Evolutionary conservation across 148 eudicot genomes (phyloP).

Genomic region (Diospyros kaki): DNA sequence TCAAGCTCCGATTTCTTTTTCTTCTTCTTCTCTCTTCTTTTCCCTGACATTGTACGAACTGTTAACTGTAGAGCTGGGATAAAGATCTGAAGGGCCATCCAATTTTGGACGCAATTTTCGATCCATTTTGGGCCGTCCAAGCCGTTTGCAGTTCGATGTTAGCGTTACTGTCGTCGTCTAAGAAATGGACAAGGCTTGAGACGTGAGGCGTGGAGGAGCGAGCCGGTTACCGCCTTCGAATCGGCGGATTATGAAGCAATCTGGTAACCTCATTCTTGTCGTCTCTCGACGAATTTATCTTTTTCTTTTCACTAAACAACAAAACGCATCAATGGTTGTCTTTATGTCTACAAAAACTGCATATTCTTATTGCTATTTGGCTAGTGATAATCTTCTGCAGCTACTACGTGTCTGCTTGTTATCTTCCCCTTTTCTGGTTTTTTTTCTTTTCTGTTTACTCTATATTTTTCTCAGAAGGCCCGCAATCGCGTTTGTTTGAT

Average conservation of each 20-base stretch:
- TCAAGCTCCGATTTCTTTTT: constrained; percentile 4
- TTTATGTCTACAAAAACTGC: background rate
- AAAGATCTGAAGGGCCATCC: background rate
- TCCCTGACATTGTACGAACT: constrained; percentile 4
- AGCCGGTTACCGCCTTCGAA: constrained; percentile 13
- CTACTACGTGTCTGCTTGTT: background rate
- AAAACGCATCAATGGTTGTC: constrained; percentile 26
- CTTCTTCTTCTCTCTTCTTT: background rate
- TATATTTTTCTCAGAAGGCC: background rate
- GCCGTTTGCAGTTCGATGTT: background rate
- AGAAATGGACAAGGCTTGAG: constrained; percentile 19
- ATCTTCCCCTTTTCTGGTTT: background rate
- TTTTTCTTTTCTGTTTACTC: background rate
- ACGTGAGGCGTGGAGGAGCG: constrained; percentile 17
- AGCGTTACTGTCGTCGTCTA: background rate
- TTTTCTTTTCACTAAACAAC: constrained; percentile 18
- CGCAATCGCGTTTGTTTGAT: background rate
- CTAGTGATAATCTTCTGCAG: constrained; percentile 6
- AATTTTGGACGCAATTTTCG: constrained; percentile 2
- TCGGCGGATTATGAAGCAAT: constrained; percentile 11
- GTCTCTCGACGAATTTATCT: background rate
- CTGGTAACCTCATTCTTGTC: constrained; percentile 12
- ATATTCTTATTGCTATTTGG: constrained; percentile 5
- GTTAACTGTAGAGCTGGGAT: background rate
- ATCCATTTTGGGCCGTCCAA: constrained; percentile 5